Base-by-base conservation (phyloP, 495 filamentous ascomycete genomes). In the Pseudevernia furfuracea region DNA sequence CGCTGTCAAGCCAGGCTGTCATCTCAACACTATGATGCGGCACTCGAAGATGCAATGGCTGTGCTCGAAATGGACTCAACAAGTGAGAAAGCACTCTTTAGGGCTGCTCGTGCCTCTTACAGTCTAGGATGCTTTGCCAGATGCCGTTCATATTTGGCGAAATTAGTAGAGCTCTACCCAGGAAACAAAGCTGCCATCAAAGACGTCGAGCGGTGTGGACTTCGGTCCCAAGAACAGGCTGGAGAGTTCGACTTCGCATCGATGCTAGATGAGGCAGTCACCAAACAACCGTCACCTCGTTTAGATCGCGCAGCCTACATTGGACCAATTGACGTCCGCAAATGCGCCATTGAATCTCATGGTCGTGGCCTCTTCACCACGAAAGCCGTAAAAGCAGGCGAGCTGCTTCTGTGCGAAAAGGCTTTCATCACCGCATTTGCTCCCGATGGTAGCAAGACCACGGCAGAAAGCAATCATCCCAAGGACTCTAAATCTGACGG, bases 401-500 rank as follows among this genome's bases (percentile, higher is more conserved):
- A 84, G 9, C 72, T 85, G 17, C 67, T 85, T 1, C 62, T 84
- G 21, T 83, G 79, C 58, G 82, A 85, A 65, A 86, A 85, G 63
- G 81, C 82, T 0, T 83, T 85, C 60, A 70, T 67, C n/a, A 48
- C 72, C 63, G 68, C 73, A 41, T 77, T 66, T 59, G 67, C 48
- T 21, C 63, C 72, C 10, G 10, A 59, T 5, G 53, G 39, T 11
- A 49, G 58, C 25, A 39, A 49, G 21, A 12, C 15, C 15, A 17
- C 39, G 0, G 38, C 21, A 25, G 34, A 28, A 2, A 19, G 2
- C 23, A 14, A 72, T 74, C 39, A 34, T 72, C 69, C 43, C 60
- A 68, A 67, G 30, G 66, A 58, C 3, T 15, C 77, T 15, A 53
- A 77, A 15, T 61, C 79, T 2, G 74, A 78, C 58, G 68, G 8